These are phyloP conservation scores for Pichia kudriavzevii DNA, from an alignment of 1,139 yeast species.

Conservation along the genomic window DNA sequence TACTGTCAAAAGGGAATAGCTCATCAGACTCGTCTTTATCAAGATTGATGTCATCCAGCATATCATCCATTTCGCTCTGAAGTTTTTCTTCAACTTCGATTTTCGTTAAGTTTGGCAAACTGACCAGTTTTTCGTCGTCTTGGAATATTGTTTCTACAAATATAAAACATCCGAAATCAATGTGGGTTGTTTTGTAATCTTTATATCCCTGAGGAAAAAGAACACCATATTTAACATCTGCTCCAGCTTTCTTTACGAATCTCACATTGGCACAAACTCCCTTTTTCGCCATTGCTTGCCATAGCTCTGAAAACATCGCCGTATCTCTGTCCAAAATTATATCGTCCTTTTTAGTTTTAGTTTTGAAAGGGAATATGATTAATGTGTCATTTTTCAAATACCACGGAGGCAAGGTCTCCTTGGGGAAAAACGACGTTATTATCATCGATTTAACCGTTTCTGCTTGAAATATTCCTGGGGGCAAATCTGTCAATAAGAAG, in stretches of 20 bases:
- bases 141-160: slow-evolving; percentile 58
- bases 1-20: slow-evolving; percentile 2
- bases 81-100: slow-evolving; percentile 28
- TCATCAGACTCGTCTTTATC: slow-evolving; percentile 16
- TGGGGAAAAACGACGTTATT: slow-evolving; percentile 51
- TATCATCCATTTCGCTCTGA: slow-evolving; percentile 20
- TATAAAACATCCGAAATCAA: slow-evolving; percentile 28
- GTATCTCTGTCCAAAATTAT: slow-evolving; percentile 29
- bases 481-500: slow-evolving; percentile 9
- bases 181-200: slow-evolving; percentile 5
- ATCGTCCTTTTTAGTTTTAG: slow-evolving; percentile 7
- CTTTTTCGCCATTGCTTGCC: slow-evolving; percentile 43
- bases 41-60: slow-evolving; percentile 31
- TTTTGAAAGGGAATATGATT: slow-evolving; percentile 35
- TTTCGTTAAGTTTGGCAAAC: slow-evolving; percentile 46
- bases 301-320: slow-evolving; percentile 45
- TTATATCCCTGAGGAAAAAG: slow-evolving; percentile 38
- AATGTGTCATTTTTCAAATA: slow-evolving; percentile 52
- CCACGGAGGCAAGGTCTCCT: slow-evolving; percentile 45
- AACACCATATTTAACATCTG: slow-evolving; percentile 50
- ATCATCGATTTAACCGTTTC: slow-evolving; percentile 8
- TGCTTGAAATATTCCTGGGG: slow-evolving; percentile 1
- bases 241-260: slow-evolving; percentile 42
- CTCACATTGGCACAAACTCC: slow-evolving; percentile 54
- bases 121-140: slow-evolving; percentile 66